Conservation (phyloP, 164 flowering plant species). For the Vitis rupestris region DNA sequence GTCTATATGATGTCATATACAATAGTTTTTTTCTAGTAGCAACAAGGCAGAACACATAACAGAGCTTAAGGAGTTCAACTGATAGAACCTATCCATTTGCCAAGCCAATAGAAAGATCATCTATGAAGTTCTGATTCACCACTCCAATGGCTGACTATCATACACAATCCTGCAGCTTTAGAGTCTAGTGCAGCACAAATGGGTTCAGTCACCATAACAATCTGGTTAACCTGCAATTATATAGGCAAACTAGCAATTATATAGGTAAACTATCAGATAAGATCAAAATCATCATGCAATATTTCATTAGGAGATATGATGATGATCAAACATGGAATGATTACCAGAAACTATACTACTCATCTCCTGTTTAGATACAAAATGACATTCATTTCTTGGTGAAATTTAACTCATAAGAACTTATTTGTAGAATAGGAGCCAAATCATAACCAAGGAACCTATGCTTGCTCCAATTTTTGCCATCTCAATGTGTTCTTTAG, state of each 20-base stretch:
- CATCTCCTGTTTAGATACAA: no score
- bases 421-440: no score
- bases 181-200: conserved; percentile 89
- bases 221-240: conserved; percentile 85
- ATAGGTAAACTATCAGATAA: background rate
- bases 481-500: no score
- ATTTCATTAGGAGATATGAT: background rate
- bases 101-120: conserved; percentile 93
- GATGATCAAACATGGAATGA: no score
- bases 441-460: no score
- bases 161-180: conserved; percentile 97
- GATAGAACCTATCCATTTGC: conserved; percentile 86
- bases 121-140: conserved; percentile 98
- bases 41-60: background rate
- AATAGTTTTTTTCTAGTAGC: conserved; percentile 3
- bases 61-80: background rate
- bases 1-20: conserved; percentile 41
- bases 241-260: conserved; percentile 16
- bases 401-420: no score
- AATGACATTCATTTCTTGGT: no score
- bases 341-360: no score
- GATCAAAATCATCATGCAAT: background rate
- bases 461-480: no score
- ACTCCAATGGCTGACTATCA: conserved; percentile 97
- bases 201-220: conserved; percentile 89